Percentiles rank a stretch among this genome's conserved stretches.
Evolutionary conservation across 495 filamentous ascomycete genomes (phyloP).

Genomic region (Pyrenula aspistea): DNA sequence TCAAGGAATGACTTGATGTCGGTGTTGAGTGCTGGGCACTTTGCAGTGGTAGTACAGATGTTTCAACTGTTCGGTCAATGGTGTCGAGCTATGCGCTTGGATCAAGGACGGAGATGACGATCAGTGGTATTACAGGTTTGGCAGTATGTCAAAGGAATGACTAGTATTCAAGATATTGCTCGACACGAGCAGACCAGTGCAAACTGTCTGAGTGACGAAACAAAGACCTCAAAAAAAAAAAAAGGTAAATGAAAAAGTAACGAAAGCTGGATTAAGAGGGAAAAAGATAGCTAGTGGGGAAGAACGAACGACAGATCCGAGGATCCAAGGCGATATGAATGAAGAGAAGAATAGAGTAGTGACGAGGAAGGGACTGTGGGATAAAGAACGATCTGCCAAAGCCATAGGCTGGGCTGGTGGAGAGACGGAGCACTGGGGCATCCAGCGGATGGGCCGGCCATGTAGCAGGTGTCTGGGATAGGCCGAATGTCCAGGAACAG

Average conservation of each 20-base stretch:
- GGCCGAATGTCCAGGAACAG: not conserved
- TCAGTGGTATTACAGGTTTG: not conserved
- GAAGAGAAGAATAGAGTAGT: not conserved
- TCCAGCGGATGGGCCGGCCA: constrained; percentile 7
- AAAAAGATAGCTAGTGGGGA: constrained; percentile 21
- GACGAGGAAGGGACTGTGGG: constrained; percentile 21
- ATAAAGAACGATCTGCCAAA: constrained; percentile 36
- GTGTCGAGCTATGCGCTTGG: not conserved
- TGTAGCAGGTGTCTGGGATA: not conserved
- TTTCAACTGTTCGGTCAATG: not conserved
- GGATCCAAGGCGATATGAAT: not conserved
- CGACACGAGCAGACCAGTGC: constrained; percentile 9
- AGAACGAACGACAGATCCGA: constrained; percentile 12
- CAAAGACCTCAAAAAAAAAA: constrained; percentile 17
- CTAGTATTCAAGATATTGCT: not conserved
- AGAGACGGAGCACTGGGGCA: constrained; percentile 20
- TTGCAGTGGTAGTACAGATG: not conserved
- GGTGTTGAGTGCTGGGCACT: not conserved
- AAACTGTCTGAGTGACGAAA: constrained; percentile 11
- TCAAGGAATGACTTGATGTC: not conserved
- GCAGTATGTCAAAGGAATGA: not conserved
- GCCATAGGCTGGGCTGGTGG: constrained; percentile 23
- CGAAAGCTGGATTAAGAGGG: constrained; percentile 21
- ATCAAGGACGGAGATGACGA: not conserved
- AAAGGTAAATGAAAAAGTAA: constrained; percentile 16